Conservation (phyloP, 768 basidiomycete species). For the Dacryopinax primogenitus region DNA sequence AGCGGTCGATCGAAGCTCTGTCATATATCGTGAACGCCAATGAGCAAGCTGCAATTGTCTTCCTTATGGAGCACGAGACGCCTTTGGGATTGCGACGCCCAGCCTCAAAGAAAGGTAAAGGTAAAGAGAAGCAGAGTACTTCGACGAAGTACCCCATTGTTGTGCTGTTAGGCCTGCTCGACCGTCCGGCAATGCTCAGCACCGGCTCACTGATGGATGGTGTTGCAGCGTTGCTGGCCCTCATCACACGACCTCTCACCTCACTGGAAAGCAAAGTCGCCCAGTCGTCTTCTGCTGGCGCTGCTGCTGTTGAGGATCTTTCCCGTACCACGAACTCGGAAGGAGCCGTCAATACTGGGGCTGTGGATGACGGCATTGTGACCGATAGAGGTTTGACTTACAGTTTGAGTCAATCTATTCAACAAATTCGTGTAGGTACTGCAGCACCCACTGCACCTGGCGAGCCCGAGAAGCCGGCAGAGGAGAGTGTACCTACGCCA, state of each 20-base stretch:
- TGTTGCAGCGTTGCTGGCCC: slow-evolving; percentile 74
- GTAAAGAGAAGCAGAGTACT: slow-evolving; percentile 73
- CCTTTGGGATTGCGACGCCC: slow-evolving; percentile 59
- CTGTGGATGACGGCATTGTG: not conserved
- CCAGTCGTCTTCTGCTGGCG: slow-evolving; percentile 19
- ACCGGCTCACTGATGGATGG: slow-evolving; percentile 88
- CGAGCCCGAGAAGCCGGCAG: not conserved
- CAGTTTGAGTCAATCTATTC: not conserved
- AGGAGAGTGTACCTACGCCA: not conserved
- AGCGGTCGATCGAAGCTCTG: slow-evolving; percentile 85
- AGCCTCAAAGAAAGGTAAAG: slow-evolving; percentile 78
- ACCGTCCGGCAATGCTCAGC: slow-evolving; percentile 71
- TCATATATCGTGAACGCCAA: slow-evolving; percentile 78
- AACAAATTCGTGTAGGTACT: not conserved
- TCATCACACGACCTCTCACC: slow-evolving; percentile 71
- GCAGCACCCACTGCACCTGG: not conserved
- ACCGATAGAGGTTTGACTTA: not conserved
- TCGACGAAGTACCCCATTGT: slow-evolving; percentile 87
- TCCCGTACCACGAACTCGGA: not conserved
- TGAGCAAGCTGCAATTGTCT: slow-evolving; percentile 75
- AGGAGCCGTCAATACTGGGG: not conserved
- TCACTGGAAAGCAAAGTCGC: slow-evolving; percentile 40
- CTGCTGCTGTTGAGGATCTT: slow-evolving; percentile 4
- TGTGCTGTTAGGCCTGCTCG: slow-evolving; percentile 72
- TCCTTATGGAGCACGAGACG: slow-evolving; percentile 89